Conservation (phyloP, 116 monocot genomes). For the Phalaenopsis hybrid region DNA sequence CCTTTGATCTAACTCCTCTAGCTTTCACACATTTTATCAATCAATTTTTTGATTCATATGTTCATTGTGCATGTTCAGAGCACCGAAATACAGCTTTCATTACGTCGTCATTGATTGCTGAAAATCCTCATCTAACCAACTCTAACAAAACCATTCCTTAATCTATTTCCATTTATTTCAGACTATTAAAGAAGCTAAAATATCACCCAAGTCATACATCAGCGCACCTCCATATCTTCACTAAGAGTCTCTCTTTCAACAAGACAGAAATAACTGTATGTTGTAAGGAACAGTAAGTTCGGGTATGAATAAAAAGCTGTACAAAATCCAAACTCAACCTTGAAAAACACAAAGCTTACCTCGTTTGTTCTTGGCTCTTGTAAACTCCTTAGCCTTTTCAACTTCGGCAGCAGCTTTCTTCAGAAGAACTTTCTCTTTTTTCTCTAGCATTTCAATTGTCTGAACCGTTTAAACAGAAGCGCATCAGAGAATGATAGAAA, state of each 20-base stretch:
- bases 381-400: conserved; percentile 51
- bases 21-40: not conserved
- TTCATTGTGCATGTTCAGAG: not conserved
- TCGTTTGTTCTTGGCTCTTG: conserved; percentile 55
- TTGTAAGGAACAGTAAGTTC: not conserved
- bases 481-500: not conserved
- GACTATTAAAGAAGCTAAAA: not conserved
- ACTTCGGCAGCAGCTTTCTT: conserved; percentile 52
- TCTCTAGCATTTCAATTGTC: conserved; percentile 61
- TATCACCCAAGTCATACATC: not conserved
- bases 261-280: not conserved
- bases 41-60: not conserved
- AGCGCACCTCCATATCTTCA: not conserved
- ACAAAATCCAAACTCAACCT: not conserved
- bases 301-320: not conserved
- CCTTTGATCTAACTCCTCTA: not conserved
- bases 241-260: not conserved
- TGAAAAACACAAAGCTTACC: conserved; percentile 23
- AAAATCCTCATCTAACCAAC: not conserved
- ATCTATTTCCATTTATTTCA: not conserved
- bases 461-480: conserved; percentile 3
- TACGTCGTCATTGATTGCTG: not conserved
- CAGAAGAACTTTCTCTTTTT: conserved; percentile 43
- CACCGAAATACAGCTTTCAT: not conserved
- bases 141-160: not conserved